Base-by-base conservation (phyloP, 2,329 filamentous ascomycete genomes). In the Trichoderma polysporum region DNA sequence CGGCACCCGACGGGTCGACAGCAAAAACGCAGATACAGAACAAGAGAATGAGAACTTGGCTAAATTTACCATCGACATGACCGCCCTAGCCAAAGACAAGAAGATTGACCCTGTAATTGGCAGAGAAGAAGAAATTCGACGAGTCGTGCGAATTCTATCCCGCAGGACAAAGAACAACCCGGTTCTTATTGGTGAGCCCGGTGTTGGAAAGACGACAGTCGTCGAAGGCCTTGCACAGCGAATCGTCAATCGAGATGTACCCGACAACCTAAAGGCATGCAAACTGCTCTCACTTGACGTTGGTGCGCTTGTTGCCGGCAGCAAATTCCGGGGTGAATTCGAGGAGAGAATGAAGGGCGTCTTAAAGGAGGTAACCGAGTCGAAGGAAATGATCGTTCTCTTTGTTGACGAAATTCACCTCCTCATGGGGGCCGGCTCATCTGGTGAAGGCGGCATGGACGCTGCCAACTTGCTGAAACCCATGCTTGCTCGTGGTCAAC, bases 261-360 rank as follows among this genome's bases (percentile, higher is more conserved):
- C 95, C 39, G 93, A 97, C 77, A 97, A 97, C 74, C 85, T 99
- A 64, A 93, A 95, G 61, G 90, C 92, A 68, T 99, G 95, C 86
- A 95, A 91, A 78, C 85, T 99, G 68, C 89, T 99, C 66, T 97
- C 95, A 4, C 88, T 99, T 53, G 95, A 99, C 75, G 94, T 99
- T 56, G 95, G 95, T 73, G 91, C 94, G 27, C 84, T 99, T 66
- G 94, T 99, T 70, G 95, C 95, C 67, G 95, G 95, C 72, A 97
- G 93, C 87, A 99, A 99, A 82, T 99, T 96, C 83, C 90, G 95
- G 58, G 95, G 95, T 82, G 95, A 99, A 79, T 99, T 99, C 68
- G 95, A 99, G 79, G 95, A 99, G 84, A 89, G 95, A 73, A 98
- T 99, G 94, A 99, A 99, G 86, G 94, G 94, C 65, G 95, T 99